Evolutionary conservation across 1,284 basidiomycete species (phyloP).

Genomic region (Puccinia triticina): DNA sequence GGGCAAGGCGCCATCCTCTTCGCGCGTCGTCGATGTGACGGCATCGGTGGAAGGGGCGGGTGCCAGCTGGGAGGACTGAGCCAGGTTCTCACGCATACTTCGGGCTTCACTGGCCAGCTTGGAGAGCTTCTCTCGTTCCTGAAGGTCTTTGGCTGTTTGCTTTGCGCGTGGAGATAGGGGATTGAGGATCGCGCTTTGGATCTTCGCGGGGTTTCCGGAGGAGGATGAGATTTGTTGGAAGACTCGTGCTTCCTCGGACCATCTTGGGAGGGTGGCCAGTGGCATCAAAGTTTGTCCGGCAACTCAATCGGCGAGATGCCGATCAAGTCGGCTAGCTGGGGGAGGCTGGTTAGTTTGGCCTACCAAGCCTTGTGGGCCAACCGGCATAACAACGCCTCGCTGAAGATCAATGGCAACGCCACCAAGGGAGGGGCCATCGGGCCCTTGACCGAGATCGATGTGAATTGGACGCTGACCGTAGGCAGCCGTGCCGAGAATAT

Average conservation of each 20-base stretch:
- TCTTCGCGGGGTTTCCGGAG: constrained; percentile 30
- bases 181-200: constrained; percentile 24
- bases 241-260: constrained; percentile 48
- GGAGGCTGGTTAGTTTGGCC: constrained; percentile 22
- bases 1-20: constrained; percentile 6
- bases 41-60: constrained; percentile 23
- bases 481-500: constrained; percentile 64
- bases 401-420: constrained; percentile 49
- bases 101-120: constrained; percentile 32
- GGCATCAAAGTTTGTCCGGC: constrained; percentile 50
- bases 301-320: constrained; percentile 51
- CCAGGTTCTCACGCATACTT: constrained; percentile 15
- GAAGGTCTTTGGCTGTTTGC: constrained; percentile 23
- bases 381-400: constrained; percentile 47
- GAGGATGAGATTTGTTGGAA: constrained; percentile 46
- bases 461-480: constrained; percentile 48
- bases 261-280: constrained; percentile 46
- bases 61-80: not conserved
- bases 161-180: constrained; percentile 40
- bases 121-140: not conserved
- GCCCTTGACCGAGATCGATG: constrained; percentile 48
- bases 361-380: constrained; percentile 45
- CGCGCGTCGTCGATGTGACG: not conserved
- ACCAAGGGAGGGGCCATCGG: constrained; percentile 51
- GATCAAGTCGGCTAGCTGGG: constrained; percentile 45